Percentiles rank a stretch among this genome's conserved stretches.
These are phyloP conservation scores for Areca catechu DNA, from an alignment of 176 grass and related monocot genomes.

Conservation along the genomic window DNA sequence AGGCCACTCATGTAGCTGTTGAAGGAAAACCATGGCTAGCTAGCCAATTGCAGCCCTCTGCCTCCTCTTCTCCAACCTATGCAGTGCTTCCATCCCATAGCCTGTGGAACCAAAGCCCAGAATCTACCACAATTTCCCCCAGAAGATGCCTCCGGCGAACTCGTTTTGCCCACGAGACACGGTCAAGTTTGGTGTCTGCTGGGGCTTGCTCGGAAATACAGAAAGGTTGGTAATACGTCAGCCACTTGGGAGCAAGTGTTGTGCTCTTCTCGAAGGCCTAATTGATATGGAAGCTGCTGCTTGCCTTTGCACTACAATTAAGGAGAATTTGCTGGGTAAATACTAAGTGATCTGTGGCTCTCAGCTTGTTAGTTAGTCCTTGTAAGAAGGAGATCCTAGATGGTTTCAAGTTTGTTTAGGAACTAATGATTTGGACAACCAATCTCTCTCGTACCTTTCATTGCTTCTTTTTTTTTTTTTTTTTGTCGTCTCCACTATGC, in stretches of 20 bases:
- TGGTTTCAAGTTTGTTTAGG: conserved; percentile 69
- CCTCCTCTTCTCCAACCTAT: too few relatives aligned
- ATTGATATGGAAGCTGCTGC: conserved; percentile 45
- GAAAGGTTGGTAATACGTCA: conserved; percentile 10
- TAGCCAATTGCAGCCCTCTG: too few relatives aligned
- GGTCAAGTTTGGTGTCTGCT: conserved; percentile 54
- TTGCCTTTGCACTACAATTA: conserved; percentile 74
- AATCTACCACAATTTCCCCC: too few relatives aligned
- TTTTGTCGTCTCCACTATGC: too few relatives aligned
- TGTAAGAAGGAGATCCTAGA: conserved; percentile 61
- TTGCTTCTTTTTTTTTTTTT: too few relatives aligned
- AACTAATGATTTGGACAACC: too few relatives aligned
- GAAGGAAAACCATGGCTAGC: too few relatives aligned
- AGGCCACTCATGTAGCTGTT: too few relatives aligned
- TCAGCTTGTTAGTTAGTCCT: conserved; percentile 56
- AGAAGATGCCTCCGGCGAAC: conserved; percentile 7
- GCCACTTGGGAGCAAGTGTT: conserved; percentile 41
- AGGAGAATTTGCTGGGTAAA: conserved; percentile 53
- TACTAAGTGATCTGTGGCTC: conserved; percentile 55
- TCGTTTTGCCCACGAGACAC: conserved; percentile 67
- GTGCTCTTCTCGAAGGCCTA: conserved; percentile 37
- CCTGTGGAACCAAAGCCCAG: too few relatives aligned
- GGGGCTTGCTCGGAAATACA: conserved; percentile 33
- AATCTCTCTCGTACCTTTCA: too few relatives aligned
- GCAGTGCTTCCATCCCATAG: too few relatives aligned